phyloP scores from a whole-genome alignment of 768 basidiomycete genomes.

The Lactarius psammicola region DNA sequence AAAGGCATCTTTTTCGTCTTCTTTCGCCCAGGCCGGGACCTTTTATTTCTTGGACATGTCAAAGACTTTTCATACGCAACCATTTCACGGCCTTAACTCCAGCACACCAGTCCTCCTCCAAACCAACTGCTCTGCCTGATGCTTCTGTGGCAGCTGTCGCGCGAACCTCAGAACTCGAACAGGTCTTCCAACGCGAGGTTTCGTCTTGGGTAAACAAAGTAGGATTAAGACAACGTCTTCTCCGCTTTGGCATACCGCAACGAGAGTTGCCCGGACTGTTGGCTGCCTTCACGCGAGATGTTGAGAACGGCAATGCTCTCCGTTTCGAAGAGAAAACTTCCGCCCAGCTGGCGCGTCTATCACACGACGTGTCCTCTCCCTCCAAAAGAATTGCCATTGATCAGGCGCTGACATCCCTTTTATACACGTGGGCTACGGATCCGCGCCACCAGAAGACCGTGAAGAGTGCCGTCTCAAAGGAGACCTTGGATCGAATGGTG shows the following conservation, averaged over 20 bases:
- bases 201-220: conserved; percentile 19
- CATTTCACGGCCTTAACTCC: background rate
- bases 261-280: conserved; percentile 44
- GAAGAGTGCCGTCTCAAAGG: conserved; percentile 17
- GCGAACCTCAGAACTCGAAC: background rate
- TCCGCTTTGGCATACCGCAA: conserved; percentile 48
- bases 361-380: conserved; percentile 36
- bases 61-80: background rate
- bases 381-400: conserved; percentile 40
- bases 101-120: background rate
- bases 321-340: conserved; percentile 33
- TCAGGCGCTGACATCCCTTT: conserved; percentile 49
- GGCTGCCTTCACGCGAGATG: conserved; percentile 40
- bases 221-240: conserved; percentile 42
- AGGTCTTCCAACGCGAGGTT: conserved; percentile 18
- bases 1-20: background rate
- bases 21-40: background rate
- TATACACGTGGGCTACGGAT: conserved; percentile 57
- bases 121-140: background rate
- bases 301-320: conserved; percentile 34
- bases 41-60: background rate
- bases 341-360: conserved; percentile 47
- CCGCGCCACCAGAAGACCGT: conserved; percentile 14
- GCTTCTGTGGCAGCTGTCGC: background rate
- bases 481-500: conserved; percentile 33